Percentiles rank a stretch among this genome's conserved stretches.
Evolutionary conservation across 2,329 filamentous ascomycete genomes (phyloP).

Genomic region (Aspergillus proliferans): DNA sequence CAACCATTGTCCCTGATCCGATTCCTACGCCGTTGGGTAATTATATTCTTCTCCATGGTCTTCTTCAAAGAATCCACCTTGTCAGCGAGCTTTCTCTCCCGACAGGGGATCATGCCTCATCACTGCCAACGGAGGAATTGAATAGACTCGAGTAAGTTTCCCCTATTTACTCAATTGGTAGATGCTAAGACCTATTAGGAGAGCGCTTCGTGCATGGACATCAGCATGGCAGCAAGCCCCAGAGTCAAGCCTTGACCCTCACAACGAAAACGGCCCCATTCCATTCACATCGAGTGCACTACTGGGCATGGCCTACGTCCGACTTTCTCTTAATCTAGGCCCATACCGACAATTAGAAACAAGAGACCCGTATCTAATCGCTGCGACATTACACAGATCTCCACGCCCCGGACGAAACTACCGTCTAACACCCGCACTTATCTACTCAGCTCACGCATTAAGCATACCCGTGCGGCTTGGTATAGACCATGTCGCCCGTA

Average conservation of each 20-base stretch:
- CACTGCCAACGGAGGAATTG: constrained; percentile 26
- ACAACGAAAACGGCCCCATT: constrained; percentile 28
- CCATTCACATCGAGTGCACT: constrained; percentile 30
- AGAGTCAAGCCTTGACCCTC: constrained; percentile 29
- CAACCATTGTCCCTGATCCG: constrained; percentile 21
- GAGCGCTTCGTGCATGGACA: constrained; percentile 31
- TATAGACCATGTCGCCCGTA: constrained; percentile 31
- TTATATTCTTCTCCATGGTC: constrained; percentile 64
- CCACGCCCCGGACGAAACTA: constrained; percentile 55
- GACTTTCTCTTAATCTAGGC: constrained; percentile 45
- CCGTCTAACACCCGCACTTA: constrained; percentile 57
- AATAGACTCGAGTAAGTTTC: constrained; percentile 28
- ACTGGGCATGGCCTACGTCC: constrained; percentile 27
- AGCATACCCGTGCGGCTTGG: constrained; percentile 46
- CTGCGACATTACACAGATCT: constrained; percentile 53
- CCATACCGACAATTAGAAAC: constrained; percentile 59
- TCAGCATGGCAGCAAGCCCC: constrained; percentile 32
- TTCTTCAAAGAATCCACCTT: constrained; percentile 60
- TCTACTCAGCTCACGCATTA: constrained; percentile 63
- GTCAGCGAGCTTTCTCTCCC: constrained; percentile 28
- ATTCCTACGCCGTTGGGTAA: constrained; percentile 53
- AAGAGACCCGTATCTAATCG: constrained; percentile 57
- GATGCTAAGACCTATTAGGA: constrained; percentile 9
- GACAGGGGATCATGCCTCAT: constrained; percentile 24
- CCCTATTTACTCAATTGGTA: not conserved